These are phyloP conservation scores for Candida tammaniensis DNA, from an alignment of 805 yeast genomes.

Conservation along the genomic window DNA sequence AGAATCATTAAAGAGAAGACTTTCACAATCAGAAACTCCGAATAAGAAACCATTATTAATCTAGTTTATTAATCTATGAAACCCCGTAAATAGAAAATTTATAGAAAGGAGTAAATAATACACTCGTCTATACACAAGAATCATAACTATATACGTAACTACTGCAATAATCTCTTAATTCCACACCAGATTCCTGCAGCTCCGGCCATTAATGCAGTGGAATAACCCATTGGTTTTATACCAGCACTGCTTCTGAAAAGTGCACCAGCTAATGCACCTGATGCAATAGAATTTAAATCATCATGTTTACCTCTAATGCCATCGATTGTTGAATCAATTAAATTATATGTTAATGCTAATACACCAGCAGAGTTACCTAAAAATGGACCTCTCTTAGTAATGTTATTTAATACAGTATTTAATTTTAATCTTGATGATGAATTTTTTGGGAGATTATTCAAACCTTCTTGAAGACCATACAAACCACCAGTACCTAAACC, in stretches of 20 bases:
- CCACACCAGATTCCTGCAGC: conserved; percentile 95
- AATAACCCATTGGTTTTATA: conserved; percentile 79
- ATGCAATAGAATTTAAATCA: conserved; percentile 72
- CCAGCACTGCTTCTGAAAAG: conserved; percentile 85
- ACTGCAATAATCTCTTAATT: conserved; percentile 46
- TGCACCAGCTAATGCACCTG: conserved; percentile 94
- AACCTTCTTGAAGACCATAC: conserved; percentile 84
- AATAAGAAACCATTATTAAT: not conserved
- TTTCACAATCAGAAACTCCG: conserved; percentile 1
- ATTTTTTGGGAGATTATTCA: conserved; percentile 69
- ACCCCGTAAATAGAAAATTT: not conserved
- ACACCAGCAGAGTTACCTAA: conserved; percentile 96
- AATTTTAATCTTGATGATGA: conserved; percentile 79
- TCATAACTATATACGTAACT: conserved; percentile 3
- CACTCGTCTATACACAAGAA: conserved; percentile 15
- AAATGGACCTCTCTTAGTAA: conserved; percentile 94
- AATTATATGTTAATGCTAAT: conserved; percentile 82
- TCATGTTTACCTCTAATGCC: conserved; percentile 86
- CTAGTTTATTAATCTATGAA: not conserved
- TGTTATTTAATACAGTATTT: conserved; percentile 85
- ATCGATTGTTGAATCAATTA: conserved; percentile 78
- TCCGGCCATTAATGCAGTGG: conserved; percentile 80
- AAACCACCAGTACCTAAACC: conserved; percentile 90
- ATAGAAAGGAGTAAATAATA: conserved; percentile 1
- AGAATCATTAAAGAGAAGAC: conserved; percentile 3